Base-by-base conservation (phyloP, 2,329 filamentous ascomycete species). In the Fusarium sp. region DNA sequence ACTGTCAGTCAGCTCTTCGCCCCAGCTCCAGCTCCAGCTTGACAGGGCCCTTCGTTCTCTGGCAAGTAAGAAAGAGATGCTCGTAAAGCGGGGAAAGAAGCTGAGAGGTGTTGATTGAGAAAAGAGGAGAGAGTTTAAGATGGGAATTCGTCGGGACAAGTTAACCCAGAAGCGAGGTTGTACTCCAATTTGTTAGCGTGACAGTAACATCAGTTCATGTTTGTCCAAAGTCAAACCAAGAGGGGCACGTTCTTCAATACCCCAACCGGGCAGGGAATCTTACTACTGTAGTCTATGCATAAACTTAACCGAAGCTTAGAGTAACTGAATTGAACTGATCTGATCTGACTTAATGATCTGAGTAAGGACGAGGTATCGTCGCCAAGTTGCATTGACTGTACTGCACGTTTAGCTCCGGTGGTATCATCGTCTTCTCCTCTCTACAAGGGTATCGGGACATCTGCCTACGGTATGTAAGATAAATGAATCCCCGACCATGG, bases 341-440 rank as follows among this genome's bases (percentile, higher is more conserved):
- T 71, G 71, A 74, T 75, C 25, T 71, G 71, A 73, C 73, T 73
- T 67, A 58, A 75, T 75, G 69, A 62, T 58, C 61, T 63, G 69
- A 75, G 60, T 63, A 63, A 65, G 64, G 67, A 32, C 45, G 44
- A 70, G 65, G 54, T 62, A 47, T 65, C 58, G 47, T 67, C 48
- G 49, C 34, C 32, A 52, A 52, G 49, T 52, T 41, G 16, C 49
- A 52, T 52, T 52, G 32, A 38, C 34, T 11, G 34, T 16, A 38
- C 34, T 18, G 32, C 16, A 16, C 24, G 18, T 38, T 38, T 41
- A 43, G 49, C 49, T 52, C 49, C 25, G 34, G 32, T 52, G 49
- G 24, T 43, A 29, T 43, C 49, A 27, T 41, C 9, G 20, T 41
- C 18, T 25, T 20, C n/a, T 41, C 30, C 55, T 44, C 32, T 38